Conservation (phyloP, 2,329 filamentous ascomycete genomes). For the Shiraia bambusicola region DNA sequence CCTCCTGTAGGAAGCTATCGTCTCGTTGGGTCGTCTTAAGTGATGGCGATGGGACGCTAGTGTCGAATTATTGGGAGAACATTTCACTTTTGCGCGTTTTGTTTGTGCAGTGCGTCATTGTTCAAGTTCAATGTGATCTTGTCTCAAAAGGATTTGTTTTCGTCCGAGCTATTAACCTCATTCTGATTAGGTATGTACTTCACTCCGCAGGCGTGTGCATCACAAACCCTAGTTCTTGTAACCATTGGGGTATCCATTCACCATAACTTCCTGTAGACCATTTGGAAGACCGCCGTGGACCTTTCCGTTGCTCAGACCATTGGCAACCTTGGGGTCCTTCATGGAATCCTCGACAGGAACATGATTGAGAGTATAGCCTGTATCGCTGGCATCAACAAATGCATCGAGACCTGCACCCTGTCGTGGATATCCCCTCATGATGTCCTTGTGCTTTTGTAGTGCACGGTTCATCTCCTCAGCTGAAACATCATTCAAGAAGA, state of each 20-base stretch:
- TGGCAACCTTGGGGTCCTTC: slow-evolving; percentile 21
- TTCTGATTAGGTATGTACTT: too few relatives aligned
- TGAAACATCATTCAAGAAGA: slow-evolving; percentile 68
- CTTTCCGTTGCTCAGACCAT: slow-evolving; percentile 27
- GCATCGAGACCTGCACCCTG: slow-evolving; percentile 67
- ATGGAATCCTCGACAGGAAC: slow-evolving; percentile 40
- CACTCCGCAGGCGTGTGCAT: not conserved
- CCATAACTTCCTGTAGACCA: slow-evolving; percentile 4
- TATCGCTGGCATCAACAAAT: slow-evolving; percentile 69
- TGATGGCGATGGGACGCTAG: slow-evolving; percentile 70
- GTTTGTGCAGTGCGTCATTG: not conserved
- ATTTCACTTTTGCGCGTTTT: slow-evolving; percentile 43
- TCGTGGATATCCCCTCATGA: slow-evolving; percentile 64
- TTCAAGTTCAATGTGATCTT: not conserved
- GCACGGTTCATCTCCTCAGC: slow-evolving; percentile 63
- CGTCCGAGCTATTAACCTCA: too few relatives aligned
- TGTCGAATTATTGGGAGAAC: slow-evolving; percentile 70
- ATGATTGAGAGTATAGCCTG: slow-evolving; percentile 58
- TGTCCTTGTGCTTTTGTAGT: slow-evolving; percentile 62
- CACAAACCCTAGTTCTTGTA: slow-evolving; percentile 29
- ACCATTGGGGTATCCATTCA: slow-evolving; percentile 22
- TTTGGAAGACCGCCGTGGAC: slow-evolving; percentile 15
- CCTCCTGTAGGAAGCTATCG: slow-evolving; percentile 67
- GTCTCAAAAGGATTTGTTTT: too few relatives aligned
- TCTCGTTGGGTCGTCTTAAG: slow-evolving; percentile 67